Evolutionary conservation across 352 stramenopile genomes (phyloP).

Genomic region (Phytopythium montanum): DNA sequence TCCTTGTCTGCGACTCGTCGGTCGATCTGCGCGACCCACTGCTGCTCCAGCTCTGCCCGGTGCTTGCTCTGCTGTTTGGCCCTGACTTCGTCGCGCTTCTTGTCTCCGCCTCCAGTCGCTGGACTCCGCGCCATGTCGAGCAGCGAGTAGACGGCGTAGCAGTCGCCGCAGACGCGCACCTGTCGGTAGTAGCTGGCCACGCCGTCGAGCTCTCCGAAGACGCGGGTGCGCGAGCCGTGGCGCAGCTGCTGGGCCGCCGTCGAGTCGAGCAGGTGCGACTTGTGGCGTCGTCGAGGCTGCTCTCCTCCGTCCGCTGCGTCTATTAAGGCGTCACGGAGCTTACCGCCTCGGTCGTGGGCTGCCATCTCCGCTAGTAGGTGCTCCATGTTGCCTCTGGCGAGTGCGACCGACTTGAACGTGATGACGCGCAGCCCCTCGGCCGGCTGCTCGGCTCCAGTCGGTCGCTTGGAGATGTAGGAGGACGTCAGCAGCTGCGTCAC

Average conservation of each 20-base stretch:
- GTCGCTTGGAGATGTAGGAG: constrained; percentile 29
- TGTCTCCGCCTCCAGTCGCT: constrained; percentile 9
- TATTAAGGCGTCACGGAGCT: background rate
- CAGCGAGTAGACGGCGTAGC: constrained; percentile 84
- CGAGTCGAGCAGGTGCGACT: constrained; percentile 37
- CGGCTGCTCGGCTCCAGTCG: constrained; percentile 10
- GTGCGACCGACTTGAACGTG: constrained; percentile 75
- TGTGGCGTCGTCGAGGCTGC: constrained; percentile 2
- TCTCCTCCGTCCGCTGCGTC: background rate
- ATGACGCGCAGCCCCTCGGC: constrained; percentile 45
- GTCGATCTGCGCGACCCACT: constrained; percentile 38
- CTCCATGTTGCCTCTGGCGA: constrained; percentile 58
- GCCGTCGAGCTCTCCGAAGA: constrained; percentile 54
- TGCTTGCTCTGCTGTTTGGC: constrained; percentile 19
- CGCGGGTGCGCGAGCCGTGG: constrained; percentile 37
- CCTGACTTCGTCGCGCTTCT: constrained; percentile 15
- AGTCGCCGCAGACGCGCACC: constrained; percentile 81
- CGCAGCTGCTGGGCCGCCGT: constrained; percentile 55
- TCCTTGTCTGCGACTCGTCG: constrained; percentile 55
- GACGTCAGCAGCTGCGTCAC: constrained; percentile 35
- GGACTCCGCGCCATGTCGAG: constrained; percentile 68
- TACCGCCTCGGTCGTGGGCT: constrained; percentile 1
- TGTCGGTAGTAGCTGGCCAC: constrained; percentile 80
- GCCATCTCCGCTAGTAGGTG: constrained; percentile 24
- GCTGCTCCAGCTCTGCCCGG: constrained; percentile 27